These are phyloP conservation scores for Triglochin maritima DNA, from an alignment of 106 monocot genomes.

Conservation along the genomic window DNA sequence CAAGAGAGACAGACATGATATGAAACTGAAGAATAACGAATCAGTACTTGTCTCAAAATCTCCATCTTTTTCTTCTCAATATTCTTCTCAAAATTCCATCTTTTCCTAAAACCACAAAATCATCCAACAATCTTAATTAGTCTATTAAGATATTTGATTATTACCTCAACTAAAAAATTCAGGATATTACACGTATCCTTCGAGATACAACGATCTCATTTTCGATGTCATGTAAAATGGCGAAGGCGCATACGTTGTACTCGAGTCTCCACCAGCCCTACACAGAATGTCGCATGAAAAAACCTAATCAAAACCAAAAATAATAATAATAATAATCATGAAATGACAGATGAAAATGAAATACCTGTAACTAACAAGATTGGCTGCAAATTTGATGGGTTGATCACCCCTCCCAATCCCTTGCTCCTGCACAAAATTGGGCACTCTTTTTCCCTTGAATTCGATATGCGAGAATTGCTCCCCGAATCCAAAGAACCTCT, in stretches of 20 bases:
- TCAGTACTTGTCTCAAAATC: too few relatives aligned
- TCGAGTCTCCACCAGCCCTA: constrained; percentile 83
- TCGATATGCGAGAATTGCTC: constrained; percentile 81
- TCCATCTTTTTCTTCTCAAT: too few relatives aligned
- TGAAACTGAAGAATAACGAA: too few relatives aligned
- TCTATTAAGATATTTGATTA: too few relatives aligned
- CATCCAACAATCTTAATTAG: too few relatives aligned
- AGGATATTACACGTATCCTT: too few relatives aligned
- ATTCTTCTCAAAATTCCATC: too few relatives aligned
- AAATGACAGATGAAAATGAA: neutral
- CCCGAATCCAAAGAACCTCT: constrained; percentile 79
- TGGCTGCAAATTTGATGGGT: constrained; percentile 74
- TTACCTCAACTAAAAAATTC: too few relatives aligned
- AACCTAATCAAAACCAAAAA: neutral
- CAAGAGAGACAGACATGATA: too few relatives aligned
- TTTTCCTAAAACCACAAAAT: too few relatives aligned
- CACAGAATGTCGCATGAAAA: neutral
- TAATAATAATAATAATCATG: neutral
- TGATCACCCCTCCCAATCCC: constrained; percentile 97
- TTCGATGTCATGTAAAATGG: constrained; percentile 89
- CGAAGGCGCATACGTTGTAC: constrained; percentile 81
- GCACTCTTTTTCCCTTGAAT: constrained; percentile 71
- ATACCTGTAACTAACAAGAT: constrained; percentile 82
- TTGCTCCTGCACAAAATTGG: constrained; percentile 84
- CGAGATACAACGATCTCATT: constrained; percentile 70